These are phyloP conservation scores for Amorphotheca resinae DNA, from an alignment of 495 filamentous ascomycete genomes.

Conservation along the genomic window DNA sequence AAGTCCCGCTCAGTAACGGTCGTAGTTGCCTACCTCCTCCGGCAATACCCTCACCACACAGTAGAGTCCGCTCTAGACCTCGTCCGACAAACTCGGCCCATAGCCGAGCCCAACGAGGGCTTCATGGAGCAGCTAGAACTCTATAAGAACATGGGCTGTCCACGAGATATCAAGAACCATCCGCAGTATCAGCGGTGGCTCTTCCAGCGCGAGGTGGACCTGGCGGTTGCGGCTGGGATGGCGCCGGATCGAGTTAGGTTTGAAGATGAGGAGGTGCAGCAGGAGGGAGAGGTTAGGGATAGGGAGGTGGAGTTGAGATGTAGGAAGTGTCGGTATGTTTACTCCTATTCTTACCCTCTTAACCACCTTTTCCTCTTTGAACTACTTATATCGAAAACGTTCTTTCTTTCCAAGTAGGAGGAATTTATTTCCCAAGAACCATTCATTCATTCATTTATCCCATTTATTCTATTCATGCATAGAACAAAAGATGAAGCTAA, in stretches of 20 bases:
- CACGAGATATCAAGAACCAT: slow-evolving; percentile 45
- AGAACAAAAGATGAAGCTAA: too few relatives aligned
- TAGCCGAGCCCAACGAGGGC: slow-evolving; percentile 75
- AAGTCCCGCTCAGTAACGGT: slow-evolving; percentile 83
- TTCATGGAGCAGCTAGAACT: slow-evolving; percentile 80
- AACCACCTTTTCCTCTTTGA: too few relatives aligned
- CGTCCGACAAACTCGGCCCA: slow-evolving; percentile 50
- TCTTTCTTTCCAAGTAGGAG: neutral
- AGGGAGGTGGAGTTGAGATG: slow-evolving; percentile 36
- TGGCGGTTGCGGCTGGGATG: slow-evolving; percentile 54
- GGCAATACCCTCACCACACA: slow-evolving; percentile 29
- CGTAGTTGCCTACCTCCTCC: slow-evolving; percentile 73
- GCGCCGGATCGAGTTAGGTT: slow-evolving; percentile 69
- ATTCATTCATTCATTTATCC: too few relatives aligned
- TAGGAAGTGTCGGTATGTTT: slow-evolving; percentile 20
- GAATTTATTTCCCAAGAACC: too few relatives aligned
- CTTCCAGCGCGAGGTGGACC: slow-evolving; percentile 64
- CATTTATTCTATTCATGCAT: too few relatives aligned
- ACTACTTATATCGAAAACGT: neutral
- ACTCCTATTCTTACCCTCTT: neutral
- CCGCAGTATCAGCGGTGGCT: slow-evolving; percentile 82
- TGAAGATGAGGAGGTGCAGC: slow-evolving; percentile 52
- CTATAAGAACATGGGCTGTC: slow-evolving; percentile 76
- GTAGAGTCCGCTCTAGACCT: slow-evolving; percentile 46
- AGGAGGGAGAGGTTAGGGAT: slow-evolving; percentile 30